These are phyloP conservation scores for Bremia lactucae DNA, from an alignment of 352 stramenopile genomes.

Conservation along the genomic window DNA sequence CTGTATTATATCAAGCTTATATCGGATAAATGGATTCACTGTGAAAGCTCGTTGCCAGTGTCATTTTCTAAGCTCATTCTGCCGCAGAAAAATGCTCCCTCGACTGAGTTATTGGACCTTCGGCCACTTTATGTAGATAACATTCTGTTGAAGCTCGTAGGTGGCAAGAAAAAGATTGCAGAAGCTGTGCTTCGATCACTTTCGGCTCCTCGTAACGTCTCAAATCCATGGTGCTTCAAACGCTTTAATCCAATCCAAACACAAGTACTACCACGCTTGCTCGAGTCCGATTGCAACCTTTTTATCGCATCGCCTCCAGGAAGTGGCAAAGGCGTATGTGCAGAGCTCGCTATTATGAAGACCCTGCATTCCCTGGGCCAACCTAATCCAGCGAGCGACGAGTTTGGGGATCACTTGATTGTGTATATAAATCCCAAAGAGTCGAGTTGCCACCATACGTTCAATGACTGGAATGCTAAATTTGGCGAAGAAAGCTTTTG, in stretches of 20 bases:
- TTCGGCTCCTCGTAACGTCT: slow-evolving; percentile 22
- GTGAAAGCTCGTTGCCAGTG: slow-evolving; percentile 90
- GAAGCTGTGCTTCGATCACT: slow-evolving; percentile 42
- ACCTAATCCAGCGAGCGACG: slow-evolving; percentile 39
- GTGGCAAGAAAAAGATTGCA: slow-evolving; percentile 48
- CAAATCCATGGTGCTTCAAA: slow-evolving; percentile 67
- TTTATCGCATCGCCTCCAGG: slow-evolving; percentile 93
- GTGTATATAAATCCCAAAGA: slow-evolving; percentile 93
- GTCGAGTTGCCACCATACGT: slow-evolving; percentile 47
- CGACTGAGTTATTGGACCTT: slow-evolving; percentile 96
- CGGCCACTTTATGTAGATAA: slow-evolving; percentile 92
- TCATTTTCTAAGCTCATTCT: slow-evolving; percentile 98
- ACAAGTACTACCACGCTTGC: slow-evolving; percentile 92
- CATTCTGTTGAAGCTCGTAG: slow-evolving; percentile 56
- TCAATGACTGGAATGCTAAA: slow-evolving; percentile 78
- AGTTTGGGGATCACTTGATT: slow-evolving; percentile 67
- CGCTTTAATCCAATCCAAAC: slow-evolving; percentile 99
- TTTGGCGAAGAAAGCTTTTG: slow-evolving; percentile 76
- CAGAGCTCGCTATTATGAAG: slow-evolving; percentile 94
- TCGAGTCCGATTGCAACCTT: slow-evolving; percentile 92
- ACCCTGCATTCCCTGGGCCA: slow-evolving; percentile 60
- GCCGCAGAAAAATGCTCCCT: slow-evolving; percentile 95
- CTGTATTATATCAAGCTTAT: slow-evolving; percentile 98
- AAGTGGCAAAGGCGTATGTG: slow-evolving; percentile 90
- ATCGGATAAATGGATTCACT: slow-evolving; percentile 98